phyloP scores from a whole-genome alignment of 2,329 filamentous ascomycete species.

The Emmonsia crescens region DNA sequence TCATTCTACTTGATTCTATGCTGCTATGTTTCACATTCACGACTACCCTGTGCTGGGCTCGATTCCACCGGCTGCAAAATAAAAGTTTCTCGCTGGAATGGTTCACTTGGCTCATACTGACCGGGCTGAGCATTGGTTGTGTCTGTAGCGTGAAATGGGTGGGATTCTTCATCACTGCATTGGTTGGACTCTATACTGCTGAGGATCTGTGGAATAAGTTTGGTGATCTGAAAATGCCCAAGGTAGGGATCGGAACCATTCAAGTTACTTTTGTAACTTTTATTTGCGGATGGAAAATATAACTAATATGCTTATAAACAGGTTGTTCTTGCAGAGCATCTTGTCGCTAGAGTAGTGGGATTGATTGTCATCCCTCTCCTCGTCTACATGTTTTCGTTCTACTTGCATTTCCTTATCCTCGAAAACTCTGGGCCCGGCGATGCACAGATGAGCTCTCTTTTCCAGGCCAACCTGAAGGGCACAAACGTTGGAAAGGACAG shows the following conservation, averaged over 20 bases:
- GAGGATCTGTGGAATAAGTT: conserved; percentile 99
- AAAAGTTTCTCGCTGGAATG: conserved; percentile 83
- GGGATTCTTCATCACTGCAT: conserved; percentile 85
- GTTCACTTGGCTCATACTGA: conserved; percentile 91
- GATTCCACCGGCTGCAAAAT: conserved; percentile 81
- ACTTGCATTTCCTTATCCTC: conserved; percentile 84
- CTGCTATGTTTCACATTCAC: conserved; percentile 97
- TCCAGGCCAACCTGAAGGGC: conserved; percentile 90
- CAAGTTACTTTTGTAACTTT: neutral
- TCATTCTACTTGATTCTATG: conserved; percentile 98
- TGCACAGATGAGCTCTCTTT: conserved; percentile 99
- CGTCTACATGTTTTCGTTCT: conserved; percentile 94
- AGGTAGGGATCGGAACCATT: conserved; percentile 38
- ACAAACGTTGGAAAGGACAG: conserved; percentile 92
- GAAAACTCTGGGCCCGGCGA: conserved; percentile 91
- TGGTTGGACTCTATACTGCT: conserved; percentile 89
- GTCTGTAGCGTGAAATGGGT: conserved; percentile 99
- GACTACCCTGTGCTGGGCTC: conserved; percentile 92
- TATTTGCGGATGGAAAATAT: conserved; percentile 16
- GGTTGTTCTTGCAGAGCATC: conserved; percentile 61
- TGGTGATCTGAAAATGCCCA: conserved; percentile 82
- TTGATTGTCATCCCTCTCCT: conserved; percentile 80
- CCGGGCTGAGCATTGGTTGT: conserved; percentile 89
- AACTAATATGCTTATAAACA: conserved; percentile 23
- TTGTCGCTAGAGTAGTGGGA: conserved; percentile 69